Conservation (phyloP, 106 monocot species). For the Dactylorhiza incarnata region DNA sequence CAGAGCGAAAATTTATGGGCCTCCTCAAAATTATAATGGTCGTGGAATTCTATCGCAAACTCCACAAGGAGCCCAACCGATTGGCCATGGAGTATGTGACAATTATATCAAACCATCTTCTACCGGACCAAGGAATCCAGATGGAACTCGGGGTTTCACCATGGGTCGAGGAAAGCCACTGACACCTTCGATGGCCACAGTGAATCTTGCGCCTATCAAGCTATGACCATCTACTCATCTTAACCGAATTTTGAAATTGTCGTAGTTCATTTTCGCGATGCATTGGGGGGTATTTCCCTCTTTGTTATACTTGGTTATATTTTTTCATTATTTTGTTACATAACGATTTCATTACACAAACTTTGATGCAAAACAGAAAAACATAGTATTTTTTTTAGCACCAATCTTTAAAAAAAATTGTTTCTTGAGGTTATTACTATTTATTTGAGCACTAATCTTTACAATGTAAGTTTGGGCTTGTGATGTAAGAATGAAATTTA, state of each 20-base stretch:
- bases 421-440: too few species aligned
- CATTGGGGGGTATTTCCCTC: too few species aligned
- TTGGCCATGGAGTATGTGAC: conserved; percentile 9
- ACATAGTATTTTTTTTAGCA: too few species aligned
- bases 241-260: background rate
- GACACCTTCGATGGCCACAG: background rate
- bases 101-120: conserved; percentile 16
- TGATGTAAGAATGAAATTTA: too few species aligned
- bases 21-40: conserved; percentile 14
- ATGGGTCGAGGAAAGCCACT: conserved; percentile 63
- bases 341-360: too few species aligned
- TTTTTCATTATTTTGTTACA: too few species aligned
- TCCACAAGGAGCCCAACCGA: conserved; percentile 3
- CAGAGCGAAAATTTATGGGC: conserved; percentile 18
- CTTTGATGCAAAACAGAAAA: too few species aligned
- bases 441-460: too few species aligned
- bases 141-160: conserved; percentile 79
- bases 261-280: background rate
- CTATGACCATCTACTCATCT: background rate
- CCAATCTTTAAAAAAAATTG: too few species aligned
- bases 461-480: too few species aligned
- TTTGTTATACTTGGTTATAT: too few species aligned
- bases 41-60: conserved; percentile 27
- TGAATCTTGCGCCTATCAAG: background rate
- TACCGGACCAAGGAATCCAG: conserved; percentile 61